Conservation (phyloP, 2,329 filamentous ascomycete species). For the Podosphaera leucotricha region DNA sequence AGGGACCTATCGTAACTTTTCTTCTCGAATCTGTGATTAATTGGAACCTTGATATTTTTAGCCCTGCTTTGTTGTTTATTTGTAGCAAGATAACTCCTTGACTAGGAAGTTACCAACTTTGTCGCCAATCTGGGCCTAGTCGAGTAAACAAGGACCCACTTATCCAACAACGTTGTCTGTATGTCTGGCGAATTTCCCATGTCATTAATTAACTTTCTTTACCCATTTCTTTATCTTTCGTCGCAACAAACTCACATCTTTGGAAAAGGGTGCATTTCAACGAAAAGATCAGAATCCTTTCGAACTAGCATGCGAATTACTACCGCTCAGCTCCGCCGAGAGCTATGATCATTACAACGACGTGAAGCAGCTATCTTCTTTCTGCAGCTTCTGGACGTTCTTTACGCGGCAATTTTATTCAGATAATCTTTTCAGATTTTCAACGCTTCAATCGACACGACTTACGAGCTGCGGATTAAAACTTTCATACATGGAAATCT, state of each 20-base stretch:
- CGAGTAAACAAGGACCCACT: constrained; percentile 1
- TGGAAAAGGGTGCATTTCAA: not conserved
- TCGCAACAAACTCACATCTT: not conserved
- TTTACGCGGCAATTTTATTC: not conserved
- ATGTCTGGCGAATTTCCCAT: not conserved
- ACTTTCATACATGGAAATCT: not conserved
- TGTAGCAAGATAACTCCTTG: not conserved
- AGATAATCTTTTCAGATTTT: not conserved
- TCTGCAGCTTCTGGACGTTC: not conserved
- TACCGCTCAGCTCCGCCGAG: not conserved
- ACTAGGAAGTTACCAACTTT: not conserved
- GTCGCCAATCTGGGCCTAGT: constrained; percentile 1
- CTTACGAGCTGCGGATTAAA: not conserved
- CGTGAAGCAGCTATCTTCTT: not conserved
- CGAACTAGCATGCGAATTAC: not conserved
- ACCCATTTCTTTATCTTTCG: not conserved
- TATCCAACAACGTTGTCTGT: not conserved
- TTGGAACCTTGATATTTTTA: not conserved
- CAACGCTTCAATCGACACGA: not conserved
- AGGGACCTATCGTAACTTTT: not conserved
- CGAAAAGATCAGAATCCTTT: not conserved
- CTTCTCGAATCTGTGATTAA: not conserved
- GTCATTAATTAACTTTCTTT: not conserved
- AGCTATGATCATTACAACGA: not conserved
- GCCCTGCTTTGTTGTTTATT: not conserved